phyloP scores from a whole-genome alignment of 768 basidiomycete species.

The Lactarius evosmus region DNA sequence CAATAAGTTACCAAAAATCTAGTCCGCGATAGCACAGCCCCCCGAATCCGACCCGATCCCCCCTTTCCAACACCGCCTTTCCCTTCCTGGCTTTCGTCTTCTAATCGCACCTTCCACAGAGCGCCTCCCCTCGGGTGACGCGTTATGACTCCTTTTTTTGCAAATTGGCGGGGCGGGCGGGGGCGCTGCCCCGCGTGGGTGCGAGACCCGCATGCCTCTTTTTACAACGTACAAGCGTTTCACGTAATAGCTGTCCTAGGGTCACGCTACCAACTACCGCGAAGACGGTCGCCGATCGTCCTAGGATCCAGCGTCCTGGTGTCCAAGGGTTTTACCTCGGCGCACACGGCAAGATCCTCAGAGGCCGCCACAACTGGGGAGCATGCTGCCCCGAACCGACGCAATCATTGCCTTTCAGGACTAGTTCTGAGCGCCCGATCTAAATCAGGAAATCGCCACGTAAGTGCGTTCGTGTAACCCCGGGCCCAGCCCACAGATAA shows the following conservation, averaged over 20 bases:
- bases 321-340: neutral
- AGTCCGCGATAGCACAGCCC: constrained; percentile 1
- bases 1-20: neutral
- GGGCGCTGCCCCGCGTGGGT: neutral
- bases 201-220: neutral
- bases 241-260: constrained; percentile 2
- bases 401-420: neutral
- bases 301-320: constrained; percentile 10
- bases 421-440: neutral
- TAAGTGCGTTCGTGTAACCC: neutral
- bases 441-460: constrained; percentile 11
- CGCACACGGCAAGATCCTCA: neutral
- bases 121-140: constrained; percentile 13
- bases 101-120: neutral
- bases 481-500: neutral
- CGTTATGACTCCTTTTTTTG: constrained; percentile 16
- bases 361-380: constrained; percentile 1
- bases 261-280: neutral
- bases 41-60: neutral
- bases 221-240: neutral
- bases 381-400: constrained; percentile 3
- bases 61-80: neutral
- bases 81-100: neutral
- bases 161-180: neutral
- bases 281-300: neutral